Base-by-base conservation (phyloP, 768 basidiomycete genomes). In the Pisolithus microcarpus region DNA sequence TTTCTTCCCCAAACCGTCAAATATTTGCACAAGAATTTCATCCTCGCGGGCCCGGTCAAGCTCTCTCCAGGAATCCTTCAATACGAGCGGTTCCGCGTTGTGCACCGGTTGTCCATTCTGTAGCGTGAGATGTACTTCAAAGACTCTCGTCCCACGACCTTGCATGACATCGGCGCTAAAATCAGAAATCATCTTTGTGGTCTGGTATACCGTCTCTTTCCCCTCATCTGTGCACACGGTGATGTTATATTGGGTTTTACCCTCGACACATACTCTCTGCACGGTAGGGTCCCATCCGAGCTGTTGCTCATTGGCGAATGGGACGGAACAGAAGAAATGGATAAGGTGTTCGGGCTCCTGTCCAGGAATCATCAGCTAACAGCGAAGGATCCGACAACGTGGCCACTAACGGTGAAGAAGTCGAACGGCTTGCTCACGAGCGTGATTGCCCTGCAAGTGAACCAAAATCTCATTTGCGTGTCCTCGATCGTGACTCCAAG, bases 401-500 rank as follows among this genome's bases (percentile, higher is more conserved):
- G n/a, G 19, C 8, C 19, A 18, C 45, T 36, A 5, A 52, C 60
- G 36, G 13, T 24, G 10, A 56, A 49, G 46, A 59, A 61, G 39
- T 61, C 38, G 24, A 62, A 56, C 15, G 37, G 15, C 18, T 56
- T 26, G n/a, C n/a, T n/a, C n/a, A n/a, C n/a, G n/a, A n/a, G n/a
- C n/a, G n/a, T n/a, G n/a, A n/a, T n/a, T n/a, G 15, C 54, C n/a
- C 65, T 63, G 18, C 52, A 54, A 42, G 42, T 55, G 49, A 54
- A 66, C 66, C 66, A 67, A n/a, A 66, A n/a, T 7, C 62, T 52
- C 58, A 56, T 59, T 5, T 16, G 15, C 0, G 47, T 46, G 44
- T 61, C 51, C 42, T 65, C 66, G 15, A 62, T 55, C 1, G 65
- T 63, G 11, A 65, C 55, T 3, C 61, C 66, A 45, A 60, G 56